Percentiles rank a stretch among this genome's conserved stretches.
Conservation (phyloP, 139 green algal genomes). For the Nannochloris sp. region DNA sequence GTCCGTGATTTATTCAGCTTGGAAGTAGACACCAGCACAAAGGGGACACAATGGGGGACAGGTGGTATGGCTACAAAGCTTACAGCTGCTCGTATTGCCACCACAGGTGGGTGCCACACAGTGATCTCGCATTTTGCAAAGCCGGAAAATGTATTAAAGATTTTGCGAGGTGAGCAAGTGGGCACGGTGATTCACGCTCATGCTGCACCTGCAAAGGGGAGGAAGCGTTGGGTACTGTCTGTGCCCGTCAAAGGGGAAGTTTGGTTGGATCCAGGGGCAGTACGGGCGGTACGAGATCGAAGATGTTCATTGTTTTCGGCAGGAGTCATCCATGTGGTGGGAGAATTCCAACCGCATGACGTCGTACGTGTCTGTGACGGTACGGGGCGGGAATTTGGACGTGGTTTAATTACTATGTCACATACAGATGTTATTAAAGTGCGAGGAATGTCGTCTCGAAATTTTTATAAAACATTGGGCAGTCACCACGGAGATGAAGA, state of each 20-base stretch:
- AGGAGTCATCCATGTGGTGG: slow-evolving; percentile 52
- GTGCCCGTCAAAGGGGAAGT: slow-evolving; percentile 54
- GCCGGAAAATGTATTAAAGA: slow-evolving; percentile 40
- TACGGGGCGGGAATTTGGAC: slow-evolving; percentile 66
- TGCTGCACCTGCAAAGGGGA: slow-evolving; percentile 31
- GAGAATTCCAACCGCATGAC: slow-evolving; percentile 57
- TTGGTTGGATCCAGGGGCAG: slow-evolving; percentile 67
- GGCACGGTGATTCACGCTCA: slow-evolving; percentile 54
- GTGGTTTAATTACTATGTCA: slow-evolving; percentile 45
- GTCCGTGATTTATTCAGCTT: slow-evolving; percentile 57
- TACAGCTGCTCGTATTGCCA: slow-evolving; percentile 83
- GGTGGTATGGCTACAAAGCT: slow-evolving; percentile 95
- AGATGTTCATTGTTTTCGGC: slow-evolving; percentile 74
- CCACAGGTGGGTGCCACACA: slow-evolving; percentile 72
- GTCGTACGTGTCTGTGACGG: slow-evolving; percentile 62
- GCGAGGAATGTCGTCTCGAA: slow-evolving; percentile 36
- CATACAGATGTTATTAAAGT: neutral
- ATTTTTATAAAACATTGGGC: slow-evolving; percentile 35
- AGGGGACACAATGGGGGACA: slow-evolving; percentile 78
- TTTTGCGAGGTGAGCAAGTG: slow-evolving; percentile 39
- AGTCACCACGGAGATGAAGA: slow-evolving; percentile 43
- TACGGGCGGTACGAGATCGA: slow-evolving; percentile 55
- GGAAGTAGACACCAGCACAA: slow-evolving; percentile 55
- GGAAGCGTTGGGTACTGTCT: slow-evolving; percentile 82
- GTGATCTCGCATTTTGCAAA: slow-evolving; percentile 55